These are phyloP conservation scores for Quercus ilex DNA, from an alignment of 306 rosid species.

Conservation along the genomic window DNA sequence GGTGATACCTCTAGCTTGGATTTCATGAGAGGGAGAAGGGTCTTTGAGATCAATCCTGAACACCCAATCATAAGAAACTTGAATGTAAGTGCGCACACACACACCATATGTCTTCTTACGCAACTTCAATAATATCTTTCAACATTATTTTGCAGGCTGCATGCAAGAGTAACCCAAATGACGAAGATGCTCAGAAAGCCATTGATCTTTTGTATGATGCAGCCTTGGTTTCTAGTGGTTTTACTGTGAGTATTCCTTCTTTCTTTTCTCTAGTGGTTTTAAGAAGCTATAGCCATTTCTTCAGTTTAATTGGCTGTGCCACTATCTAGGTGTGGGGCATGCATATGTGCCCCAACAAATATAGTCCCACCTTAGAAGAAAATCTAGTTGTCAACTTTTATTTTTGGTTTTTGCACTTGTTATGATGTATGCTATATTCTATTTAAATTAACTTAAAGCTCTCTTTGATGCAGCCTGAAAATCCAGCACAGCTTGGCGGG, in stretches of 20 bases:
- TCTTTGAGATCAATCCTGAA: conserved; percentile 90
- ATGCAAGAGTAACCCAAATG: conserved; percentile 60
- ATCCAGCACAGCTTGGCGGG: conserved; percentile 94
- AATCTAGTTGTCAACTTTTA: not conserved
- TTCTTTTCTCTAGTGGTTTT: not conserved
- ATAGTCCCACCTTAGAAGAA: not conserved
- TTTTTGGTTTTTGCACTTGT: not conserved
- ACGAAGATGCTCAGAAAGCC: conserved; percentile 83
- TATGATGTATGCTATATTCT: not conserved
- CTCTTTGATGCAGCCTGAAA: conserved; percentile 75
- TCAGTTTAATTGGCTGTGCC: not conserved
- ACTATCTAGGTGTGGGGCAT: not conserved
- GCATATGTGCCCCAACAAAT: not conserved
- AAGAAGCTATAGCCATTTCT: not conserved
- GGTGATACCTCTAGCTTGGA: conserved; percentile 91
- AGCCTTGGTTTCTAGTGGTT: conserved; percentile 96
- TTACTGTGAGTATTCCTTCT: conserved; percentile 50
- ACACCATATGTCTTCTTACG: not conserved
- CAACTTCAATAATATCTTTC: conserved; percentile 3
- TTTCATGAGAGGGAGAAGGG: conserved; percentile 96
- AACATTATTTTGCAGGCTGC: conserved; percentile 62
- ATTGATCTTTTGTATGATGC: conserved; percentile 92
- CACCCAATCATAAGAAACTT: conserved; percentile 79
- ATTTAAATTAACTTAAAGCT: not conserved
- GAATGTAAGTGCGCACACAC: conserved; percentile 50